Conservation (phyloP, 192 early-diverging fungal genomes). For the Spinellus fusiger region DNA sequence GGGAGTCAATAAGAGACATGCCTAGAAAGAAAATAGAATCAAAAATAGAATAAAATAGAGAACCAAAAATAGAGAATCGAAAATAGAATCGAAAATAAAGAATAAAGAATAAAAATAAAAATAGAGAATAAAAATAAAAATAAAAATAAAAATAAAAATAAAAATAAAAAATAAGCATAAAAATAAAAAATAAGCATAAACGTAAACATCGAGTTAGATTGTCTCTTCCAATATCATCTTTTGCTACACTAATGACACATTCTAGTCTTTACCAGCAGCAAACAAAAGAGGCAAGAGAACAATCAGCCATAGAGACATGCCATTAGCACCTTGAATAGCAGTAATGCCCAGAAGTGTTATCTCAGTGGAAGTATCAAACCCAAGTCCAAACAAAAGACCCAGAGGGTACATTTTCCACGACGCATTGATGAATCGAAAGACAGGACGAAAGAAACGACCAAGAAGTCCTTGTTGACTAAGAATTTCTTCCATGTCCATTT, state of each 20-base stretch:
- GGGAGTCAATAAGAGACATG: slow-evolving; percentile 62
- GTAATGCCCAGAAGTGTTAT: slow-evolving; percentile 55
- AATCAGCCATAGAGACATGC: slow-evolving; percentile 44
- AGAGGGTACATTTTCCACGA: slow-evolving; percentile 67
- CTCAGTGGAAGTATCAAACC: slow-evolving; percentile 71
- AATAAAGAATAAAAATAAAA: background rate
- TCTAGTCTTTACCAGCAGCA: slow-evolving; percentile 40
- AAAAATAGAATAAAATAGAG: slow-evolving; percentile 40
- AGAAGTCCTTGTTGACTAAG: slow-evolving; percentile 32
- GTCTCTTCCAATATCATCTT: background rate
- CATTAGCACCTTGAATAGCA: slow-evolving; percentile 39
- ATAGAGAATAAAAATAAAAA: no score
- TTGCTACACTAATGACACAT: background rate
- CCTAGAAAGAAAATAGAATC: slow-evolving; percentile 61
- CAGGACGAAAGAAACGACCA: slow-evolving; percentile 39
- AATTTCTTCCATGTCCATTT: slow-evolving; percentile 34
- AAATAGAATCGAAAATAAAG: background rate
- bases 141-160: no score
- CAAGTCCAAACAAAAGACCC: slow-evolving; percentile 59
- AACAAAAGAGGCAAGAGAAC: slow-evolving; percentile 60
- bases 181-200: no score
- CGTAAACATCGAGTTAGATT: no score
- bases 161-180: background rate
- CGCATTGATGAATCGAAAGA: slow-evolving; percentile 47
- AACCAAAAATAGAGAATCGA: background rate